These are phyloP conservation scores for Backusella tarrabulga DNA, from an alignment of 192 early-diverging fungal species.

Conservation along the genomic window DNA sequence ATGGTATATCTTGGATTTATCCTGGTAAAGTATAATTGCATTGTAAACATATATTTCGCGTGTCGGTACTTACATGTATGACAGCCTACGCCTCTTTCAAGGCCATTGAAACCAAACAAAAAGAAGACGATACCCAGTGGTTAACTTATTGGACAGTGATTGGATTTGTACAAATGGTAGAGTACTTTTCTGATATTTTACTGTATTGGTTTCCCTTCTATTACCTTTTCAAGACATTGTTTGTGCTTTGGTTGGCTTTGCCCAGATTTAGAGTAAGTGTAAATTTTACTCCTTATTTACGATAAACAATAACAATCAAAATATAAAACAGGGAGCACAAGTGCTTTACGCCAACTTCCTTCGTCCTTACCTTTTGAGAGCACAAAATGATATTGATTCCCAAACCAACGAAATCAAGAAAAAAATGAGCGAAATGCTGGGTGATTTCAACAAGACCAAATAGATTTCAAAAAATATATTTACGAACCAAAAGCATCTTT, in stretches of 20 bases:
- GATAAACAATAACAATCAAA: neutral
- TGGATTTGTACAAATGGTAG: conserved; percentile 83
- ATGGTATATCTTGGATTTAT: conserved; percentile 37
- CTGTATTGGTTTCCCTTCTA: conserved; percentile 97
- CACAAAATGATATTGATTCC: conserved; percentile 43
- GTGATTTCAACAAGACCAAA: neutral
- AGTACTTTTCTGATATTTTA: conserved; percentile 88
- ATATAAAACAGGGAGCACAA: conserved; percentile 66
- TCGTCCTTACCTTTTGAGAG: conserved; percentile 68
- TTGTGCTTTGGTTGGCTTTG: conserved; percentile 83
- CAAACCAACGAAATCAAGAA: conserved; percentile 2
- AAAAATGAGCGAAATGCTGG: conserved; percentile 9
- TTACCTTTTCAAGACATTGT: conserved; percentile 87
- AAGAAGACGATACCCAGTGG: conserved; percentile 86
- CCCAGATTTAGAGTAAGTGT: conserved; percentile 60
- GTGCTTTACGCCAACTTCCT: conserved; percentile 74
- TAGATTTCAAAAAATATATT: neutral
- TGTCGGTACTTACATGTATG: neutral
- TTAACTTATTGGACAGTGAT: conserved; percentile 94
- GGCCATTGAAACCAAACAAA: conserved; percentile 81
- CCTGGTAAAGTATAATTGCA: conserved; percentile 16
- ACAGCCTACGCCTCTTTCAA: conserved; percentile 88
- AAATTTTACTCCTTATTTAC: neutral
- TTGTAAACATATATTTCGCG: neutral
- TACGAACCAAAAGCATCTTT: neutral